Percentiles rank a stretch among this genome's conserved stretches.
phyloP scores from a whole-genome alignment of 345 rosid genomes.

The Mallotus nudiflorus region DNA sequence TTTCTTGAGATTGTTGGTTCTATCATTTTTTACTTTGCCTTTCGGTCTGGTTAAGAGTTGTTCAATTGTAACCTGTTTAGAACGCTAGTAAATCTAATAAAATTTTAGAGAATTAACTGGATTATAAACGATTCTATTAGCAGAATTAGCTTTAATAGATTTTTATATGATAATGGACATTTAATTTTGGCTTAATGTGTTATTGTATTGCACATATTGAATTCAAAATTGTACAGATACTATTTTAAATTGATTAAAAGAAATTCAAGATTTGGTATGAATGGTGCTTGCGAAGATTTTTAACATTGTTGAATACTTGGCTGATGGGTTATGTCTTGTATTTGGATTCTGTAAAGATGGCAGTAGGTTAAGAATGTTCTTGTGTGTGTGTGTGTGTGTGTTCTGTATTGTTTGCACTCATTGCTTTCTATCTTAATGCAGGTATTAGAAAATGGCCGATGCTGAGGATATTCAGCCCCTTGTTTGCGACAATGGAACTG shows the following conservation, averaged over 20 bases:
- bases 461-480: constrained; percentile 25
- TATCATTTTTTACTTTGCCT: not conserved
- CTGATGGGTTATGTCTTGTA: not conserved
- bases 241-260: too few species aligned
- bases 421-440: not conserved
- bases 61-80: too few species aligned
- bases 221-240: too few species aligned
- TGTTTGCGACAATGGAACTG: constrained; percentile 26
- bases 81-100: too few species aligned
- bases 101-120: too few species aligned
- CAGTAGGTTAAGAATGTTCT: not conserved
- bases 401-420: not conserved
- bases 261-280: too few species aligned
- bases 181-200: too few species aligned
- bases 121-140: too few species aligned
- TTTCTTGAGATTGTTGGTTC: not conserved
- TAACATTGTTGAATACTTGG: not conserved
- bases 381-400: not conserved
- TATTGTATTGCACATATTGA: too few species aligned
- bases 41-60: not conserved
- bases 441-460: constrained; percentile 14
- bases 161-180: too few species aligned
- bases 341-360: not conserved
- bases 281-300: too few species aligned
- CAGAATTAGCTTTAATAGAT: too few species aligned